Base-by-base conservation (phyloP, 2,329 filamentous ascomycete genomes). In the Apiospora kogelbergensis region DNA sequence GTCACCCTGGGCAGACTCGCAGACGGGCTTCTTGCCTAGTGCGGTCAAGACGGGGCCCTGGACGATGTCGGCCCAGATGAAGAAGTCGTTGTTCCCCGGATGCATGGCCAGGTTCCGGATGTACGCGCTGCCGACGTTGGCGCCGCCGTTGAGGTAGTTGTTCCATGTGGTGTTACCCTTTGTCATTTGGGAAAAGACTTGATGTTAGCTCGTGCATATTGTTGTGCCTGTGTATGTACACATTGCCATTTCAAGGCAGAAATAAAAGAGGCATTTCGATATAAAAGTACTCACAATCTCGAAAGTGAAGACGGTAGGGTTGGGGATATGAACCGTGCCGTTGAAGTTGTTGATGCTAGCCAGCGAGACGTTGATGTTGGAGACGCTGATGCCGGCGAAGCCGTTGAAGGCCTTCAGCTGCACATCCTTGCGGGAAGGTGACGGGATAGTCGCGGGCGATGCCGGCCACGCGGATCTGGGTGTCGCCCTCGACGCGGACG, bases 81-180 rank as follows among this genome's bases (percentile, higher is more conserved):
- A 76, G 73, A 86, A 84, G 20, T 78, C 79, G 80, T 91, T 91
- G 74, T 81, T 76, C 69, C 90, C 91, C 2, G 90, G 90, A 42
- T 73, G 76, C 63, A 93, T 84, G 22, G 84, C 71, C 60, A 71
- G 80, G 79, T 91, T 83, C 72, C 87, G 80, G 70, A 93, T 84
- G 71, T 83, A 85, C 9, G 88, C 80, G 48, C 80, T 84, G 67
- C 90, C 91, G 70, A 92, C 82, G 1, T 80, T 71, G 60, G 78
- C 72, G 63, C 81, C 84, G 60, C 85, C 82, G 53, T 37, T 30
- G 67, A 90, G 83, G 73, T 82, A 87, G 75, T 88, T 89, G 78
- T 83, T 80, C 78, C 91, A 90, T 37, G 86, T 86, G 44, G 88
- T 82, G 74, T 92, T 90, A 73, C 91, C 91, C 83, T 89, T 68